A percentile compares a stretch with the other conserved stretches of the same genome.
These are phyloP conservation scores for Phytophthora sp. DNA, from an alignment of 352 stramenopile species.

Conservation along the genomic window DNA sequence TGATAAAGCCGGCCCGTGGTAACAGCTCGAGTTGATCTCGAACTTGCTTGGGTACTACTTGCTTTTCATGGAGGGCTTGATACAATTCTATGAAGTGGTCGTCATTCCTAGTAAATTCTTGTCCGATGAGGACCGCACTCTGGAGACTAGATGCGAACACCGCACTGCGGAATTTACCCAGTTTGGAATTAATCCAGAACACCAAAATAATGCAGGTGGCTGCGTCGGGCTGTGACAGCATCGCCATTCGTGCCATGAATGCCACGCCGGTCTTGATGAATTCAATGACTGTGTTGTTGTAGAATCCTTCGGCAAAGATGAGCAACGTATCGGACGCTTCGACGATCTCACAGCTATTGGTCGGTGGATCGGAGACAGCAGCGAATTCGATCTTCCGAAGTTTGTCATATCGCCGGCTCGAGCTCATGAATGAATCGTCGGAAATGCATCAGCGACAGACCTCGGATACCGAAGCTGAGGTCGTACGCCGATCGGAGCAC, in stretches of 20 bases:
- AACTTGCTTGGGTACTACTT: too few relatives aligned
- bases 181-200: not conserved
- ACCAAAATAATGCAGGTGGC: not conserved
- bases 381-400: not conserved
- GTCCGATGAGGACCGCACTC: not conserved
- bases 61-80: too few relatives aligned
- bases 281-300: too few relatives aligned
- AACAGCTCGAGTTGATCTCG: not conserved
- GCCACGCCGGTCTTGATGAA: not conserved
- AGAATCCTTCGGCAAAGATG: too few relatives aligned
- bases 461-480: conserved; percentile 6
- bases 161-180: conserved; percentile 13
- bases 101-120: conserved; percentile 9
- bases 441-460: conserved; percentile 11
- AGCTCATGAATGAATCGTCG: conserved; percentile 1
- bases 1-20: too few relatives aligned
- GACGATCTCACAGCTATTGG: not conserved
- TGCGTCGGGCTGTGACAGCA: not conserved
- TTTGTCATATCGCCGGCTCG: conserved; percentile 3
- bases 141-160: not conserved
- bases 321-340: not conserved
- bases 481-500: not conserved
- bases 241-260: not conserved
- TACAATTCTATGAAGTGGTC: conserved; percentile 15
- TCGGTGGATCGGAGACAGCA: not conserved